A percentile compares a stretch with the other conserved stretches of the same genome.
phyloP scores from a whole-genome alignment of 192 early-diverging fungal species.

The Spizellomyces sp. region DNA sequence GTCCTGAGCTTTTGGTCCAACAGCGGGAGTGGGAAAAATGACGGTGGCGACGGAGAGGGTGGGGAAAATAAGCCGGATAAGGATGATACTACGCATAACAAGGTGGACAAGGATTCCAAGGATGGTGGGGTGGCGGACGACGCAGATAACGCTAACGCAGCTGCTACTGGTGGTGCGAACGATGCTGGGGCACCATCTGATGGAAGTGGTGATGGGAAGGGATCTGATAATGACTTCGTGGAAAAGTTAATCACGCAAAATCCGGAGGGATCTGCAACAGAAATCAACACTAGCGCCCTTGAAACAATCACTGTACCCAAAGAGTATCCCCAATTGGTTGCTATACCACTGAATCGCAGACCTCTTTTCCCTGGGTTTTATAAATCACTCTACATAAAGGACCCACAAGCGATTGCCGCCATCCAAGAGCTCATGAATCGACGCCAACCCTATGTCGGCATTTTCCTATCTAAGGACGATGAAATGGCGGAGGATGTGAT shows the following conservation, averaged over 20 bases:
- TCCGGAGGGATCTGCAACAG: conserved; percentile 15
- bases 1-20: neutral
- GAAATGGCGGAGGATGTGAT: conserved; percentile 84
- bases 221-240: conserved; percentile 7
- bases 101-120: neutral
- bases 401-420: conserved; percentile 87
- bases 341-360: conserved; percentile 88
- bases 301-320: conserved; percentile 69
- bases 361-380: conserved; percentile 98
- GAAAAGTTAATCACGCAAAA: conserved; percentile 18
- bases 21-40: neutral
- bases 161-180: neutral
- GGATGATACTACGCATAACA: conserved; percentile 8
- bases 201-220: neutral
- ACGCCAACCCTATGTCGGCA: conserved; percentile 95
- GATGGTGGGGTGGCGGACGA: conserved; percentile 1
- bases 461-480: conserved; percentile 92
- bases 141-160: conserved; percentile 6
- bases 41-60: neutral
- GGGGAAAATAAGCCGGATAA: neutral
- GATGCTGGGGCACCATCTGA: neutral
- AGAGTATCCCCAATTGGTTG: conserved; percentile 90
- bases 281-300: conserved; percentile 18
- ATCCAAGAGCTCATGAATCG: conserved; percentile 90
- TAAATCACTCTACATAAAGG: conserved; percentile 96